phyloP scores from a whole-genome alignment of 345 rosid species.

The Murraya koenigii region DNA sequence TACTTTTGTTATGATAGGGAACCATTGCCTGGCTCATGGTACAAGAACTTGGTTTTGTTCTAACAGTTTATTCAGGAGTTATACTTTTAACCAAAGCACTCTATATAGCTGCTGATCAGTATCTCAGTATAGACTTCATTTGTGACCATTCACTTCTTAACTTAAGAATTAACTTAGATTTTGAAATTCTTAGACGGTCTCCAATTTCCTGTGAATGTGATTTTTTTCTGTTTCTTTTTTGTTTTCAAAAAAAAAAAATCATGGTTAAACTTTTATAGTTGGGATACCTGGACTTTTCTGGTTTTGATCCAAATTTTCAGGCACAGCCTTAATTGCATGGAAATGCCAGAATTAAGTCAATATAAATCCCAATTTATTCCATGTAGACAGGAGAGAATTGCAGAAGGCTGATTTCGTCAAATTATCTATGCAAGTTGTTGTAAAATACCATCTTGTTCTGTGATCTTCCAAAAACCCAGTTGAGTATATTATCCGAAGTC shows the following conservation, averaged over 20 bases:
- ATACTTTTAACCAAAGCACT: not conserved
- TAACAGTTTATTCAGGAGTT: not conserved
- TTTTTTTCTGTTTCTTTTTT: too few relatives aligned
- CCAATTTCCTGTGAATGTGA: not conserved
- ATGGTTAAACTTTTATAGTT: too few relatives aligned
- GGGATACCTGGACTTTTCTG: too few relatives aligned
- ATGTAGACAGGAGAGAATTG: not conserved
- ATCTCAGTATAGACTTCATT: too few relatives aligned
- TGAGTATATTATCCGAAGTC: not conserved
- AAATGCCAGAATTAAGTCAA: not conserved
- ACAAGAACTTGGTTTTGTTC: not conserved
- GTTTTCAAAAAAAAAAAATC: too few relatives aligned
- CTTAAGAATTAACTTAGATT: not conserved
- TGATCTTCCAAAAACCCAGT: not conserved
- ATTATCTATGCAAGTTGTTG: not conserved
- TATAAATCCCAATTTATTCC: not conserved
- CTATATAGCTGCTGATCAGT: too few relatives aligned
- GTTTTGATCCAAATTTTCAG: not conserved
- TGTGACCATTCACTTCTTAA: not conserved
- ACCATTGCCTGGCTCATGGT: not conserved
- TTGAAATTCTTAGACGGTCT: not conserved
- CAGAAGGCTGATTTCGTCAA: not conserved
- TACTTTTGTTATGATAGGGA: not conserved
- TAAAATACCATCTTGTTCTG: not conserved
- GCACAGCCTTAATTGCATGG: not conserved